phyloP scores from a whole-genome alignment of 345 rosid species.

The Mercurialis annua region DNA sequence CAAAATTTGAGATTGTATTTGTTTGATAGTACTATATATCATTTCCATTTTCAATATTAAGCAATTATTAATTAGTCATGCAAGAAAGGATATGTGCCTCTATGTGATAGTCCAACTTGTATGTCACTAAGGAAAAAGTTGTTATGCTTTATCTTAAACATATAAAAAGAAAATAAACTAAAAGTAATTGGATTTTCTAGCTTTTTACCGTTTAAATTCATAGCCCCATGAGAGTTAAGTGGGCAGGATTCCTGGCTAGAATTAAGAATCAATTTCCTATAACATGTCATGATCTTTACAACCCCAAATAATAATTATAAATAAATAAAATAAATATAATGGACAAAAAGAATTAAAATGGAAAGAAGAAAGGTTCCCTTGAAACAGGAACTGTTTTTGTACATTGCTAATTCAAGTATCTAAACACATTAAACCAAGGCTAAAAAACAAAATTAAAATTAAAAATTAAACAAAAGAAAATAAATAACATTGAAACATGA shows the following conservation, averaged over 20 bases:
- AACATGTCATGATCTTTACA: slow-evolving; percentile 21
- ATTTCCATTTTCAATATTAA: too few species aligned
- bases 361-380: slow-evolving; percentile 23
- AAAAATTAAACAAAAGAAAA: neutral
- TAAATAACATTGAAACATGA: slow-evolving; percentile 19
- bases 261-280: slow-evolving; percentile 35
- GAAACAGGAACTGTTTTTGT: slow-evolving; percentile 56
- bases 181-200: slow-evolving; percentile 33
- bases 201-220: slow-evolving; percentile 35
- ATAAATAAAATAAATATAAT: slow-evolving; percentile 1
- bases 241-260: slow-evolving; percentile 50
- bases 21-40: too few species aligned
- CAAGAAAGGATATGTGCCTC: neutral
- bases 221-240: slow-evolving; percentile 35
- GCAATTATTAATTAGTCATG: neutral
- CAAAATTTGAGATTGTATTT: too few species aligned
- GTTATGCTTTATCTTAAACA: slow-evolving; percentile 24
- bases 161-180: slow-evolving; percentile 12
- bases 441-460: slow-evolving; percentile 1
- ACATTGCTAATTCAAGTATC: slow-evolving; percentile 49
- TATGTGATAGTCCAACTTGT: neutral
- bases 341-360: neutral
- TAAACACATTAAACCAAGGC: slow-evolving; percentile 36
- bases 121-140: slow-evolving; percentile 20
- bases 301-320: neutral